phyloP scores from a whole-genome alignment of 805 yeast genomes.

The Lipomyces orientalis region DNA sequence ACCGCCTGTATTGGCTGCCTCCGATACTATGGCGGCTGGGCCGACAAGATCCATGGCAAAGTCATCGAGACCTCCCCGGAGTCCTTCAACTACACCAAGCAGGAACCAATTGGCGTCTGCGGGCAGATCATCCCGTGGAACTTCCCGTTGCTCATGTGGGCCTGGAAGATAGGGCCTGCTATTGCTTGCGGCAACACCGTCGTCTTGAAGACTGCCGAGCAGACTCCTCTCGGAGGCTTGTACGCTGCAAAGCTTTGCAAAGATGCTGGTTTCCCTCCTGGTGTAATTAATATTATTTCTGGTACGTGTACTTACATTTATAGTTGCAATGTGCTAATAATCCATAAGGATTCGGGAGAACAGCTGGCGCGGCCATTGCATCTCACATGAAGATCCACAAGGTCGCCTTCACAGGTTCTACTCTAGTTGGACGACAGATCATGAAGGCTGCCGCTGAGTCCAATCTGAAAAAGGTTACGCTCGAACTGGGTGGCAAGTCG shows the following conservation, averaged over 20 bases:
- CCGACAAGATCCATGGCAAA: constrained; percentile 83
- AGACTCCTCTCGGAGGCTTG: constrained; percentile 88
- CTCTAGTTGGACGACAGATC: constrained; percentile 83
- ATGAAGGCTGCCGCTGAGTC: constrained; percentile 79
- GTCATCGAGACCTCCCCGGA: constrained; percentile 73
- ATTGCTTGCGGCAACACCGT: constrained; percentile 90
- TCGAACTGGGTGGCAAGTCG: constrained; percentile 96
- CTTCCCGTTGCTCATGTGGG: constrained; percentile 90
- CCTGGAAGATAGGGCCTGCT: constrained; percentile 96
- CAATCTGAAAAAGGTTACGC: constrained; percentile 84
- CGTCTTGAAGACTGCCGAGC: constrained; percentile 88
- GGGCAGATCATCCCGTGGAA: constrained; percentile 98
- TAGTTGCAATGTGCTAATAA: too few species aligned
- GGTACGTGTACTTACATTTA: constrained; percentile 43
- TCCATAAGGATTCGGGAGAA: constrained; percentile 68
- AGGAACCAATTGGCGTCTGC: constrained; percentile 93
- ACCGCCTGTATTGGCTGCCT: constrained; percentile 69
- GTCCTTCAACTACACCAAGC: constrained; percentile 78
- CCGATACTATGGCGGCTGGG: constrained; percentile 88
- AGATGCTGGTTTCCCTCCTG: constrained; percentile 89
- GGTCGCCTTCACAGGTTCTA: constrained; percentile 88
- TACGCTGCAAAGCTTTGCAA: constrained; percentile 69
- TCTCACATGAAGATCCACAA: constrained; percentile 78
- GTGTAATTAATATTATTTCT: constrained; percentile 84
- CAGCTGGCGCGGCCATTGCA: constrained; percentile 80